Evolutionary conservation across 306 rosid genomes (phyloP), one percentile per base, ranked within the genome.

Genomic region (Mimosa pudica): DNA sequence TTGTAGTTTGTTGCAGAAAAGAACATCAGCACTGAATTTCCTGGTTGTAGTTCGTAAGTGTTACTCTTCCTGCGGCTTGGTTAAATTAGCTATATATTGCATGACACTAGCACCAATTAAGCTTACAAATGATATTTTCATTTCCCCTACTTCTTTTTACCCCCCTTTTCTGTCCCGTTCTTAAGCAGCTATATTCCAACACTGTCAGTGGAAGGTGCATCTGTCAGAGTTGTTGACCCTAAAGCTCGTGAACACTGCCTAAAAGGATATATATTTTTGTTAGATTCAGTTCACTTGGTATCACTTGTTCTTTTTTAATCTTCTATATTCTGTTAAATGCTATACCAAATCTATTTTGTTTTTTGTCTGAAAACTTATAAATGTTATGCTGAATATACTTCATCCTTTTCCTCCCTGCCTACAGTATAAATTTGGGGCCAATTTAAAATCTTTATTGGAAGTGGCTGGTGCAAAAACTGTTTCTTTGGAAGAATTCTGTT

Each of bases 191-290:
- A 86, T 79, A 47, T 84, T 65, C 92, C 98, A 71, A 83, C 91
- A 60, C 63, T 94, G 73, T 82, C 82, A 13, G 86, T 88, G 67
- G 97, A 80, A 79, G 97, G 93, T 80, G 81, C 76, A 71, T 83
- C 91, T n/a, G 86, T 91, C 83, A 86, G 85, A 82, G 86, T 94
- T 89, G 86, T 86, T 64, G 93, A 92, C 42, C 91, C 91, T 33
- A 86, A 80, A 80, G 77, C 81, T 73, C 97, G 97, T 30, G 96
- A 87, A 82, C 85, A 82, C 79, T 91, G 97, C 89, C 85, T 94
- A 81, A 86, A 83, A 70, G 94, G 90, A 84, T 92, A 89, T 79
- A 88, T 89, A 4, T 91, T 92, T 86, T 80, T 92, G 84, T 84
- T 94, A 86, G 97, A 88, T 74, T 82, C 86, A 16, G 77, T 72